These are phyloP conservation scores for Zhuliangozyma blackwelliae DNA, from an alignment of 1,139 yeast species.

Conservation along the genomic window DNA sequence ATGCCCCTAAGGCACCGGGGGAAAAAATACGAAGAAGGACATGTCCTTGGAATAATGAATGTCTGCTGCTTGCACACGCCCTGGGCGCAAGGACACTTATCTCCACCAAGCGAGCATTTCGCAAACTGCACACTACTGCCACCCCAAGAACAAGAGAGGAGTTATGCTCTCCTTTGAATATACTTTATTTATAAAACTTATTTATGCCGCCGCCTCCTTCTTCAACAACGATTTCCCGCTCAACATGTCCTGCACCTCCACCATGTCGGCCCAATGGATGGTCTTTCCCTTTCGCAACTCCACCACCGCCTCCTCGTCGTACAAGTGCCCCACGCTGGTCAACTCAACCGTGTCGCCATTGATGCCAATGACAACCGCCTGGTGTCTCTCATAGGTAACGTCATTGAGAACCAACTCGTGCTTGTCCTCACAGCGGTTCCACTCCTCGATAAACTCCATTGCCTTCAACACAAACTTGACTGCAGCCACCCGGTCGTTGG, in stretches of 20 bases:
- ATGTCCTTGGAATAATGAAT: too few relatives aligned
- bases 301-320: conserved; percentile 57
- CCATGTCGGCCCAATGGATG: conserved; percentile 64
- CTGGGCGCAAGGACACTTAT: too few relatives aligned
- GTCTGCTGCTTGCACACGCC: too few relatives aligned
- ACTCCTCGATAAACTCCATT: conserved; percentile 61
- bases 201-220: conserved; percentile 13
- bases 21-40: too few relatives aligned
- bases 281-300: conserved; percentile 60
- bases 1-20: too few relatives aligned
- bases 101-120: too few relatives aligned
- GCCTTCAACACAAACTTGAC: conserved; percentile 68
- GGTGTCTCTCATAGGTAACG: conserved; percentile 10
- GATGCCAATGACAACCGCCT: conserved; percentile 65
- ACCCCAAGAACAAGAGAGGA: too few relatives aligned
- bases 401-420: conserved; percentile 5
- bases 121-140: too few relatives aligned
- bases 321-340: conserved; percentile 50
- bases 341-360: conserved; percentile 61
- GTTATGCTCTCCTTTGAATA: too few relatives aligned
- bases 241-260: conserved; percentile 58
- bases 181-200: too few relatives aligned
- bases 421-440: conserved; percentile 14
- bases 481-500: conserved; percentile 72
- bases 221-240: conserved; percentile 60